phyloP scores from a whole-genome alignment of 1,284 basidiomycete species.

The Tilletia horrida region DNA sequence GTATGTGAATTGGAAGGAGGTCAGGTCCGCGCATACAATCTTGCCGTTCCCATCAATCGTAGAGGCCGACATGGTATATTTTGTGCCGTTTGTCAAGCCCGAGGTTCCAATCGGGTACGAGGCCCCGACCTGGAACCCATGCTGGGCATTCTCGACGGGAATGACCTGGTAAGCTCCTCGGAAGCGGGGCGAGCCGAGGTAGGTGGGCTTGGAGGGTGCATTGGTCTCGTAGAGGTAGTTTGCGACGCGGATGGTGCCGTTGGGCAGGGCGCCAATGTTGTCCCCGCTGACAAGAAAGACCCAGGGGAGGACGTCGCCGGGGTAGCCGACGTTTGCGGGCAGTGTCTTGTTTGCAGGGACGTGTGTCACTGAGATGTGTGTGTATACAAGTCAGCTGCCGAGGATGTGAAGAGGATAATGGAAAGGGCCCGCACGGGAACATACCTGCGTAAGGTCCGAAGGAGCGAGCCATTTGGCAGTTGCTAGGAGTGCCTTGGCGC shows the following conservation, averaged over 20 bases:
- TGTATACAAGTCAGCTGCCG: background rate
- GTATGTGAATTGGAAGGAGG: no score
- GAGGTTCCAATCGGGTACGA: background rate
- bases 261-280: background rate
- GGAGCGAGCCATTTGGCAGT: no score
- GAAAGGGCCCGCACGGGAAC: no score
- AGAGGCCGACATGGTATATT: background rate
- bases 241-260: background rate
- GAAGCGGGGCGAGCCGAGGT: background rate
- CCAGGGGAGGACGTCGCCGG: background rate
- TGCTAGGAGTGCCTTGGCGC: no score
- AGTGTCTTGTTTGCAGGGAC: background rate
- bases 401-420: no score
- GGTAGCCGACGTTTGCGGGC: background rate
- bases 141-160: background rate
- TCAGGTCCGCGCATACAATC: no score
- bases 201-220: background rate
- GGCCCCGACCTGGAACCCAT: no score
- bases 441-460: no score
- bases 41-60: no score
- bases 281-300: background rate
- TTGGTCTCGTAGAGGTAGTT: slow-evolving; percentile 2
- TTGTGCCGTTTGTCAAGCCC: background rate
- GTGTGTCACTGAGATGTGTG: background rate
- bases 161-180: background rate